Conservation (phyloP, 352 stramenopile genomes). For the Globisporangium irregulare region DNA sequence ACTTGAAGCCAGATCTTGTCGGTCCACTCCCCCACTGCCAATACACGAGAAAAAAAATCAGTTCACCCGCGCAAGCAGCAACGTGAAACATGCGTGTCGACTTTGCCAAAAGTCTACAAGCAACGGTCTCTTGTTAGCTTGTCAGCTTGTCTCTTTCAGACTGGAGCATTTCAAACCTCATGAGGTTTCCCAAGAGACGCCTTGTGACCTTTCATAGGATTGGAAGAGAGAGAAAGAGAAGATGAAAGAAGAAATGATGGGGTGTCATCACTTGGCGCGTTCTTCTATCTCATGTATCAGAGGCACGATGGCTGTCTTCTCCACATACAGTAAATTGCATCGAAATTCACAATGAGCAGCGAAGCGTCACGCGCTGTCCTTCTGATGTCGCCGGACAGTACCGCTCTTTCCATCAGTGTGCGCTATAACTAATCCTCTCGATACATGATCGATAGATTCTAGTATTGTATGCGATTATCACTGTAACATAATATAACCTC, state of each 20-base stretch:
- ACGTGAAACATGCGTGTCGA: no score
- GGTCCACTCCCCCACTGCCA: background rate
- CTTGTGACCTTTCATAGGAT: background rate
- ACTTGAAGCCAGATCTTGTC: background rate
- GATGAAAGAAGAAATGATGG: background rate
- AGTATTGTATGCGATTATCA: no score
- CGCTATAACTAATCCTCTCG: no score
- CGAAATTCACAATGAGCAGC: background rate
- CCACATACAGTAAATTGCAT: background rate
- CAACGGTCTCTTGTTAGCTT: no score
- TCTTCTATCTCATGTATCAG: background rate
- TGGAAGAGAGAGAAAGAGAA: background rate
- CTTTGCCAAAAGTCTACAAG: background rate
- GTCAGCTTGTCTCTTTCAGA: no score
- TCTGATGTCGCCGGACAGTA: background rate
- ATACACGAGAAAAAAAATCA: background rate
- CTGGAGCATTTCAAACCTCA: background rate
- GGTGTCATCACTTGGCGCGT: background rate
- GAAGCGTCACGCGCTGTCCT: background rate
- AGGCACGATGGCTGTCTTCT: background rate
- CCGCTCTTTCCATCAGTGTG: no score
- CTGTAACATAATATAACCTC: background rate
- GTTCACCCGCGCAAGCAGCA: background rate
- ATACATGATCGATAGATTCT: no score
- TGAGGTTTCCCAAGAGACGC: background rate